phyloP scores from a whole-genome alignment of 176 grass and related monocot genomes.

The Luzula sylvatica region DNA sequence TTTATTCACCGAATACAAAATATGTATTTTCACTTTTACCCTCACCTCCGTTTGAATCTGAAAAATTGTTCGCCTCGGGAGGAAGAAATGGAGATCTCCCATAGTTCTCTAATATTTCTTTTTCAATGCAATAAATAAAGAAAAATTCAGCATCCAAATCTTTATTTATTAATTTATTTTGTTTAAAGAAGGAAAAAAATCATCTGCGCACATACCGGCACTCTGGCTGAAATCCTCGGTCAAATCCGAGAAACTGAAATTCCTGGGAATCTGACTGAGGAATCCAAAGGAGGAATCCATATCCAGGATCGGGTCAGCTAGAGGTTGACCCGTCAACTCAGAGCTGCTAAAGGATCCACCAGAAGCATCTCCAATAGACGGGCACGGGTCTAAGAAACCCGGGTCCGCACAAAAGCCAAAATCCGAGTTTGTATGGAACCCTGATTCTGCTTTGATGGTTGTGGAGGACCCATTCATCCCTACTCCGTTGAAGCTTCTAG shows the following conservation, averaged over 20 bases:
- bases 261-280: constrained; percentile 89
- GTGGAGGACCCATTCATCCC: constrained; percentile 32
- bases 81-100: constrained; percentile 91
- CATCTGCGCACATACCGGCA: constrained; percentile 40
- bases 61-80: constrained; percentile 63
- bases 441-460: constrained; percentile 63
- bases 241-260: constrained; percentile 97
- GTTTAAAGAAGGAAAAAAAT: constrained; percentile 9
- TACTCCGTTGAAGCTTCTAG: constrained; percentile 43
- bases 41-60: constrained; percentile 50
- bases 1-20: constrained; percentile 6
- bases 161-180: too few relatives aligned
- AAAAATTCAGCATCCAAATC: too few relatives aligned
- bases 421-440: constrained; percentile 53
- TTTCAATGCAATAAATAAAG: constrained; percentile 13
- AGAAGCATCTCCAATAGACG: constrained; percentile 66
- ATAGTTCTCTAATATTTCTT: constrained; percentile 98
- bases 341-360: constrained; percentile 76
- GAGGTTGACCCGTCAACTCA: constrained; percentile 68
- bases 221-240: constrained; percentile 89
- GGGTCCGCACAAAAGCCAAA: constrained; percentile 62
- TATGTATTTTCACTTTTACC: constrained; percentile 27
- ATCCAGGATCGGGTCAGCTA: constrained; percentile 50
- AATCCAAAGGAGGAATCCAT: constrained; percentile 77
- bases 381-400: constrained; percentile 60